Conservation (phyloP, 2,329 filamentous ascomycete species). For the Claviceps arundinis region DNA sequence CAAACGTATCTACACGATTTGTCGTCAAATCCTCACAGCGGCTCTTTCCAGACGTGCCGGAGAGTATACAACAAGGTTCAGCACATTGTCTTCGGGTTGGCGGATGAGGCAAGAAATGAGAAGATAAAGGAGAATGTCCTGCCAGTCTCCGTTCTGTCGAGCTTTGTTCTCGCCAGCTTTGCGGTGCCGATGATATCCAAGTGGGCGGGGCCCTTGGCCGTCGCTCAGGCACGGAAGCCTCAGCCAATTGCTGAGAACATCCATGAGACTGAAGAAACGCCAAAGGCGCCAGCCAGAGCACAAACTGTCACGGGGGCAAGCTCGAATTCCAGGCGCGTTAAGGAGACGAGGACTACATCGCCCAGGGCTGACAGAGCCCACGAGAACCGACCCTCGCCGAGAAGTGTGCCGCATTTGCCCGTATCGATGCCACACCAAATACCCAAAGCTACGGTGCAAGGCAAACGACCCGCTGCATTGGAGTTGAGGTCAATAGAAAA, state of each 20-base stretch:
- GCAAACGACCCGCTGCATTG: slow-evolving; percentile 34
- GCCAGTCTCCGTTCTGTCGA: slow-evolving; percentile 68
- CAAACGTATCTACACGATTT: slow-evolving; percentile 80
- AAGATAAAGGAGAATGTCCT: slow-evolving; percentile 72
- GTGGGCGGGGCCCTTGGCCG: slow-evolving; percentile 67
- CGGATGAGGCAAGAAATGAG: slow-evolving; percentile 54
- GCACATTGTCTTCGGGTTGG: slow-evolving; percentile 70
- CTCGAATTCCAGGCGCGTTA: slow-evolving; percentile 34
- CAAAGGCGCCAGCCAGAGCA: slow-evolving; percentile 45
- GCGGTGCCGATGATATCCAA: slow-evolving; percentile 62
- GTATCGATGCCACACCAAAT: slow-evolving; percentile 12
- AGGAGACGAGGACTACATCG: slow-evolving; percentile 30
- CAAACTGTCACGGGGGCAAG: slow-evolving; percentile 48
- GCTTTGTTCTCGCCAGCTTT: slow-evolving; percentile 64
- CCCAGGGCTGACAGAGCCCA: slow-evolving; percentile 23
- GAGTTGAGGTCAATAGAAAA: slow-evolving; percentile 43
- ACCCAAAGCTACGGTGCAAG: slow-evolving; percentile 22
- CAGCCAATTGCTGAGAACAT: slow-evolving; percentile 26
- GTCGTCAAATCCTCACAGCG: slow-evolving; percentile 58
- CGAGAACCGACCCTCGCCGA: slow-evolving; percentile 16
- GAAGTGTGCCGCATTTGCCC: slow-evolving; percentile 11
- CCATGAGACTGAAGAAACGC: slow-evolving; percentile 22
- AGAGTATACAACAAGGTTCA: slow-evolving; percentile 82
- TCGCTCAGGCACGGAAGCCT: slow-evolving; percentile 69
- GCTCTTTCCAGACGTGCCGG: slow-evolving; percentile 69